Base-by-base conservation (phyloP, 495 filamentous ascomycete species). In the Umbilicaria muhlenbergii region DNA sequence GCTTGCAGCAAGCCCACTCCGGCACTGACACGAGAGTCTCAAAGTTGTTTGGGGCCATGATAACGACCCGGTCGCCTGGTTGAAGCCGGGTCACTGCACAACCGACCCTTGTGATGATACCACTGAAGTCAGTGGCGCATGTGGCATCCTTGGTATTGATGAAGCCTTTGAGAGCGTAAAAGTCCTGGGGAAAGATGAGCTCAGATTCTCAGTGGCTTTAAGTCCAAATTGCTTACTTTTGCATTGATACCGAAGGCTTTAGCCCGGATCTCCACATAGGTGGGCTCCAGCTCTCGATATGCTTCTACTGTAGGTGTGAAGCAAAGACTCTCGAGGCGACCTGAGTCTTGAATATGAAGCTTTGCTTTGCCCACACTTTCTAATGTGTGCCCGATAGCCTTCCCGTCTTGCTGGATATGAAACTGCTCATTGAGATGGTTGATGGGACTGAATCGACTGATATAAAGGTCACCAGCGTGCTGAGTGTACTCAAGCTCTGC, bases 31-130 rank as follows among this genome's bases (percentile, higher is more conserved):
- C 53, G 12, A 46, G 40, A 5, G 63, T 66, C 2, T 56, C 45
- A 44, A 74, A 65, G 28, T 52, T 49, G n/a, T 51, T 51, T 6
- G 55, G 57, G 0, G 57, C 58, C 39, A 62, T 43, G 41, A 58
- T 55, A 11, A 57, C 54, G 0, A 73, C 66, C 0, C 61, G 51
- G 40, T 70, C 67, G 8, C 69, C 69, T 7, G 31, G 3, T 14
- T 32, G n/a, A 2, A 51, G 35, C 2, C 31, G 21, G 4, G 39
- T 3, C 17, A 49, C 42, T 3, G 28, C 15, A n/a, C 3, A 3
- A 11, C 41, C 51, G n/a, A 46, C 39, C 12, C 13, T 38, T 10
- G 7, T 34, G 5, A 54, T 42, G 0, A 51, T 33, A 21, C 48
- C 51, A 39, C 28, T 14, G 34, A n/a, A 55, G 16, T 56, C 50